Percentiles rank a stretch among this genome's conserved stretches.
phyloP scores from a whole-genome alignment of 352 stramenopile genomes.

The Globisporangium camurandrum region DNA sequence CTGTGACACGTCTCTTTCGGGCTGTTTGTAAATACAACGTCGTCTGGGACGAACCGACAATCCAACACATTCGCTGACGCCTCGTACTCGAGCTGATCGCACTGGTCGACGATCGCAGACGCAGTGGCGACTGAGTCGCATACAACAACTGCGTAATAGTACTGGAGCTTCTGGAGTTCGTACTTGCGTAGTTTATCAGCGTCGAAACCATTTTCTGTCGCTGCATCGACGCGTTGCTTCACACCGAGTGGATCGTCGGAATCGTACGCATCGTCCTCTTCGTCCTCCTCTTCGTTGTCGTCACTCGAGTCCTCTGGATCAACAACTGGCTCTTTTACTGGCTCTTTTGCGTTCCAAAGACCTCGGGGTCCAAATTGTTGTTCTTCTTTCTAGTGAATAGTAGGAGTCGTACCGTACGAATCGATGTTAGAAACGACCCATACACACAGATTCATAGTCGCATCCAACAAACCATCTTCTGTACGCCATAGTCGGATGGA shows the following conservation, averaged over 20 bases:
- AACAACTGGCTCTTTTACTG: too few relatives aligned
- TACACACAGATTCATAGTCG: too few relatives aligned
- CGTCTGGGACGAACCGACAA: slow-evolving; percentile 91
- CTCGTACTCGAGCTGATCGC: slow-evolving; percentile 97
- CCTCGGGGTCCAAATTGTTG: slow-evolving; percentile 58
- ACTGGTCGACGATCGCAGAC: slow-evolving; percentile 91
- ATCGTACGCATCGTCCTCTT: slow-evolving; percentile 39
- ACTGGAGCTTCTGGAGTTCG: slow-evolving; percentile 96
- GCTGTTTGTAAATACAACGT: slow-evolving; percentile 82
- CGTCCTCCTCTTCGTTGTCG: slow-evolving; percentile 4
- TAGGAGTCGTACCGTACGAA: too few relatives aligned
- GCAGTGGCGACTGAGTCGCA: slow-evolving; percentile 90
- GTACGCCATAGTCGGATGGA: slow-evolving; percentile 92
- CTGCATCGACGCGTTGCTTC: slow-evolving; percentile 51
- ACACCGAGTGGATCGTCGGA: slow-evolving; percentile 63
- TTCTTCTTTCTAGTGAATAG: slow-evolving; percentile 77
- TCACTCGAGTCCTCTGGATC: too few relatives aligned
- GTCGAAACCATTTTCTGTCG: slow-evolving; percentile 84
- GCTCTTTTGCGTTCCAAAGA: slow-evolving; percentile 48
- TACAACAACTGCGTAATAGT: slow-evolving; percentile 97
- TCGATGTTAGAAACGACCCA: too few relatives aligned
- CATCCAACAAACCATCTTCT: slow-evolving; percentile 90
- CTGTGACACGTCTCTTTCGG: slow-evolving; percentile 78
- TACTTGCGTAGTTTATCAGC: slow-evolving; percentile 94
- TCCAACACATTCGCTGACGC: slow-evolving; percentile 94